A percentile compares a stretch with the other conserved stretches of the same genome.
Conservation (phyloP, 129 eudicot species). For the Arctium minus region DNA sequence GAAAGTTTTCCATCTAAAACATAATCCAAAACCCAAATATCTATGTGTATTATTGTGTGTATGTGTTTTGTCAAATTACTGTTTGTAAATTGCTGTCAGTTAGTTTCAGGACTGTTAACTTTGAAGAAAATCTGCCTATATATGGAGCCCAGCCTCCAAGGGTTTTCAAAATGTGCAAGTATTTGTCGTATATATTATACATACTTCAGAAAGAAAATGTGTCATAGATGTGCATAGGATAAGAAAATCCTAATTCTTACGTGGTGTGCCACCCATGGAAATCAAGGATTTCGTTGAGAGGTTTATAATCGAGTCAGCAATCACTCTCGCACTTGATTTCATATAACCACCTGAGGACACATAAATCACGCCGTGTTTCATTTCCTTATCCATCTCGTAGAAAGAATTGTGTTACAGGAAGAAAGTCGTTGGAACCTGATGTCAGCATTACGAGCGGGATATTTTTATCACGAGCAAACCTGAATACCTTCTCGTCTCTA, state of each 20-base stretch:
- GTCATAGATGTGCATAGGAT: not conserved
- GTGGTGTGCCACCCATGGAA: conserved; percentile 24
- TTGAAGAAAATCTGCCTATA: not conserved
- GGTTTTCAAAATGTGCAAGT: not conserved
- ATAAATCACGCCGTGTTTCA: not conserved
- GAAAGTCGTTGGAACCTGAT: conserved; percentile 51
- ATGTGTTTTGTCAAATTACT: no score
- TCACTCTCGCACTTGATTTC: conserved; percentile 90
- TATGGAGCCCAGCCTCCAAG: not conserved
- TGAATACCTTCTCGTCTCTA: conserved; percentile 87
- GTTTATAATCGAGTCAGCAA: conserved; percentile 79
- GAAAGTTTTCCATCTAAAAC: not conserved
- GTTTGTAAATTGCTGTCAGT: no score
- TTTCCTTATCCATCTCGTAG: not conserved
- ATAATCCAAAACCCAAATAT: not conserved
- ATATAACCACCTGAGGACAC: conserved; percentile 75
- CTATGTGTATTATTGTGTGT: not conserved
- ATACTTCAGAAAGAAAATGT: not conserved
- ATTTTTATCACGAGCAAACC: conserved; percentile 63
- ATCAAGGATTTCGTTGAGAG: conserved; percentile 70
- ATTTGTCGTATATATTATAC: not conserved
- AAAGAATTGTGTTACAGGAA: not conserved
- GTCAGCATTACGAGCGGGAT: conserved; percentile 92
- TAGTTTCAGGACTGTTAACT: no score
- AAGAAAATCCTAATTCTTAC: not conserved